Evolutionary conservation across 2,329 filamentous ascomycete genomes (phyloP).

Genomic region (Pestalotiopsis fici): DNA sequence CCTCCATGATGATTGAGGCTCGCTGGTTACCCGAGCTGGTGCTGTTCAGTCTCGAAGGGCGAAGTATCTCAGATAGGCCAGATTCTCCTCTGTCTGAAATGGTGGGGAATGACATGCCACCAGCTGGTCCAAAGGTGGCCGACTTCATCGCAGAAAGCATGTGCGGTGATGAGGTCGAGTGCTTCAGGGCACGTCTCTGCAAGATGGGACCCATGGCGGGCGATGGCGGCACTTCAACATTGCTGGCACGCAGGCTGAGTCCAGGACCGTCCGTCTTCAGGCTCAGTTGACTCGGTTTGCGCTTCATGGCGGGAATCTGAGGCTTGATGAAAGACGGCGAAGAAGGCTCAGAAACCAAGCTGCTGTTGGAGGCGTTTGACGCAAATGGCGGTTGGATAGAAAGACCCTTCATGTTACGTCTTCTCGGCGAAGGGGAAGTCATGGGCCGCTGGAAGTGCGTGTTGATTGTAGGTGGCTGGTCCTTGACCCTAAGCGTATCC

Average conservation of each 20-base stretch:
- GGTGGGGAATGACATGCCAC: conserved; percentile 66
- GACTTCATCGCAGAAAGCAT: conserved; percentile 63
- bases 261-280: conserved; percentile 69
- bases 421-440: conserved; percentile 70
- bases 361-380: conserved; percentile 45
- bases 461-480: conserved; percentile 24
- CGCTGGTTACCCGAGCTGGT: conserved; percentile 25
- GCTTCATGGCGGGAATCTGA: conserved; percentile 67
- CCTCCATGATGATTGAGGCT: conserved; percentile 50
- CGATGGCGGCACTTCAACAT: conserved; percentile 57
- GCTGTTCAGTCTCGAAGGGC: conserved; percentile 47
- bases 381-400: conserved; percentile 70
- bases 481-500: conserved; percentile 48
- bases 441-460: conserved; percentile 55
- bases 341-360: conserved; percentile 64
- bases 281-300: conserved; percentile 77
- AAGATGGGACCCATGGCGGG: conserved; percentile 59
- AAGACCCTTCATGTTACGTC: conserved; percentile 81
- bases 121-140: conserved; percentile 59
- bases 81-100: conserved; percentile 61
- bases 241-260: conserved; percentile 41
- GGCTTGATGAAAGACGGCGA: conserved; percentile 83
- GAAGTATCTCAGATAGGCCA: conserved; percentile 59
- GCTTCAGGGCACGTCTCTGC: conserved; percentile 64
- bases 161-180: conserved; percentile 68